Evolutionary conservation across 345 rosid species (phyloP).

Genomic region (Corchorus capsularis): DNA sequence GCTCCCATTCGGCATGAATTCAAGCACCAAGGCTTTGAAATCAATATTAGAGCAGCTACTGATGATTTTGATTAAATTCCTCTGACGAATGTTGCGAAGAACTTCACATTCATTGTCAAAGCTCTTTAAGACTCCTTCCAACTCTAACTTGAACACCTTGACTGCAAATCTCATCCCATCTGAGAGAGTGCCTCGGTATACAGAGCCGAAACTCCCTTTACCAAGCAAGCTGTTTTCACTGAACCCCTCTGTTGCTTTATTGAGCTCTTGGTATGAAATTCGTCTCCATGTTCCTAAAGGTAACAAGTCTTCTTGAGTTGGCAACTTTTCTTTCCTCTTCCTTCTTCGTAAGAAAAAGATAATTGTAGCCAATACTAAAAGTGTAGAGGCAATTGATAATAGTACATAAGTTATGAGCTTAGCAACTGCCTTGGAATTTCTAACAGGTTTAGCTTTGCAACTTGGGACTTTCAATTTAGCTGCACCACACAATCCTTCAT

Average conservation of each 20-base stretch:
- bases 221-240: slow-evolving; percentile 12
- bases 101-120: slow-evolving; percentile 7
- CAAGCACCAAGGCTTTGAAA: slow-evolving; percentile 20
- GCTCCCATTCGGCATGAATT: slow-evolving; percentile 21
- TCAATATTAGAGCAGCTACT: slow-evolving; percentile 10
- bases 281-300: slow-evolving; percentile 11
- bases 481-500: neutral
- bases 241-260: slow-evolving; percentile 16
- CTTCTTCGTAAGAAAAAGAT: too few relatives aligned
- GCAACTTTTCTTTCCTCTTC: too few relatives aligned
- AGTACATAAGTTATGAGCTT: too few relatives aligned
- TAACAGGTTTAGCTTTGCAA: too few relatives aligned
- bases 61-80: neutral
- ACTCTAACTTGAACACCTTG: slow-evolving; percentile 3
- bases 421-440: too few relatives aligned
- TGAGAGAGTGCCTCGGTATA: neutral
- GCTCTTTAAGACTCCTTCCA: neutral
- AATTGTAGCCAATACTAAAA: too few relatives aligned
- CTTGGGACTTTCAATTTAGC: too few relatives aligned
- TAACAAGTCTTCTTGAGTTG: neutral
- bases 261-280: slow-evolving; percentile 18
- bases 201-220: neutral
- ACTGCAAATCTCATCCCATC: neutral
- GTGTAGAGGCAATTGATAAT: too few relatives aligned
- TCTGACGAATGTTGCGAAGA: too few relatives aligned